These are phyloP conservation scores for Starmerella davenportii DNA, from an alignment of 805 yeast genomes.

Conservation along the genomic window DNA sequence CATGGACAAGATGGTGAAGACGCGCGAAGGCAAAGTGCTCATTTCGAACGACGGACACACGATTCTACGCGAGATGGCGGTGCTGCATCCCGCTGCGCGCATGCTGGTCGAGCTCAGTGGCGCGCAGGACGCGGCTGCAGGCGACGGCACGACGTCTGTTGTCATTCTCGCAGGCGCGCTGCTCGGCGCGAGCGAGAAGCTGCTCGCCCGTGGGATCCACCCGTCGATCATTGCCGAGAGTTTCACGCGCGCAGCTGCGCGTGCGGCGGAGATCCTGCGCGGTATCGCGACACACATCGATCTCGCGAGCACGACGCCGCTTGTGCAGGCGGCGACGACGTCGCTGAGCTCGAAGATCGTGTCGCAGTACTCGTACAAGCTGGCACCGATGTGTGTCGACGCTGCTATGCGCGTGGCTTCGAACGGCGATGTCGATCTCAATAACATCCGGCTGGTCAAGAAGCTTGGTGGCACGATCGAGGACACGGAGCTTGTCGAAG, in stretches of 20 bases:
- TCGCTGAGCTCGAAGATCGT: slow-evolving; percentile 90
- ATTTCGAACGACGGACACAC: slow-evolving; percentile 98
- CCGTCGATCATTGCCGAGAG: slow-evolving; percentile 90
- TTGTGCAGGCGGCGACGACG: slow-evolving; percentile 83
- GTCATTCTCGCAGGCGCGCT: slow-evolving; percentile 90
- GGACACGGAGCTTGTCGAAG: slow-evolving; percentile 72
- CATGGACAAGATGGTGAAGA: slow-evolving; percentile 94
- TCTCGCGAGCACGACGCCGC: slow-evolving; percentile 62
- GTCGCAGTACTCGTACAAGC: slow-evolving; percentile 66
- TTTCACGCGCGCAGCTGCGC: slow-evolving; percentile 70
- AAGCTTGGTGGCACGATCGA: slow-evolving; percentile 96
- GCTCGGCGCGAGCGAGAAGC: slow-evolving; percentile 83
- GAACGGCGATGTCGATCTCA: slow-evolving; percentile 58
- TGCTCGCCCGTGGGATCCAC: slow-evolving; percentile 74
- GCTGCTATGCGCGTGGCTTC: slow-evolving; percentile 66
- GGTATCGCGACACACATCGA: slow-evolving; percentile 73
- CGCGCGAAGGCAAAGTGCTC: slow-evolving; percentile 78
- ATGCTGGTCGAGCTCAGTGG: slow-evolving; percentile 95
- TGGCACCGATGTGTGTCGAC: slow-evolving; percentile 90
- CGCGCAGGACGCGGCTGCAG: slow-evolving; percentile 98
- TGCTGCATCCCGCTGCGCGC: slow-evolving; percentile 94
- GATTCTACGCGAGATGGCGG: slow-evolving; percentile 91
- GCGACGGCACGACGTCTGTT: slow-evolving; percentile 97
- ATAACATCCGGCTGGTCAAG: slow-evolving; percentile 75
- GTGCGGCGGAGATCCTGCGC: slow-evolving; percentile 63